Evolutionary conservation across 805 yeast genomes (phyloP).

Genomic region (Wickerhamomyces silvicola): DNA sequence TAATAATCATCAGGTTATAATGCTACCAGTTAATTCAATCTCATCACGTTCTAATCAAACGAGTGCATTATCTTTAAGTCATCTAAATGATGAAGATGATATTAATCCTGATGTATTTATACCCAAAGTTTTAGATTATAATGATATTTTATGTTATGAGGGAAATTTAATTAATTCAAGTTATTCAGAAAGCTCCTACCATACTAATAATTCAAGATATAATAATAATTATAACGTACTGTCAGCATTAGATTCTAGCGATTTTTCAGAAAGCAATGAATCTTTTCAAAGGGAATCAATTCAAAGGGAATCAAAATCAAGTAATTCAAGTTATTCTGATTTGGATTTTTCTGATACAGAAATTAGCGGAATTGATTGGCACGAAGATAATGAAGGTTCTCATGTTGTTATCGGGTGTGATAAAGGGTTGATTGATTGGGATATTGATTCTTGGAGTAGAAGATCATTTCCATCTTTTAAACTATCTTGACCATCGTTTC

Average conservation of each 20-base stretch:
- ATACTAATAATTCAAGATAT: slow-evolving; percentile 14
- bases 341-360: slow-evolving; percentile 35
- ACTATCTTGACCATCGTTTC: slow-evolving; percentile 27
- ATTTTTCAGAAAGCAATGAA: too few relatives aligned
- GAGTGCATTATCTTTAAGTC: slow-evolving; percentile 5
- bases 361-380: slow-evolving; percentile 58
- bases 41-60: slow-evolving; percentile 2
- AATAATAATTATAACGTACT: slow-evolving; percentile 20
- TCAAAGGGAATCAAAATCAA: slow-evolving; percentile 5
- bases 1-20: slow-evolving; percentile 67
- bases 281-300: too few relatives aligned
- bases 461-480: slow-evolving; percentile 54
- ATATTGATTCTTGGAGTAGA: slow-evolving; percentile 57
- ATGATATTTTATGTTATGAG: slow-evolving; percentile 18
- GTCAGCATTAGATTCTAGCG: slow-evolving; percentile 5
- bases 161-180: slow-evolving; percentile 3
- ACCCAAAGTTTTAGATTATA: slow-evolving; percentile 20
- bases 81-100: background rate
- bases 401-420: slow-evolving; percentile 56
- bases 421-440: slow-evolving; percentile 66
- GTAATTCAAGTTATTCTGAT: slow-evolving; percentile 10
- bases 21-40: slow-evolving; percentile 41
- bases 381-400: slow-evolving; percentile 42
- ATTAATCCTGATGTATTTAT: slow-evolving; percentile 3
- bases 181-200: slow-evolving; percentile 1